Base-by-base conservation (phyloP, 805 yeast genomes). In the Candida sanyiensis region DNA sequence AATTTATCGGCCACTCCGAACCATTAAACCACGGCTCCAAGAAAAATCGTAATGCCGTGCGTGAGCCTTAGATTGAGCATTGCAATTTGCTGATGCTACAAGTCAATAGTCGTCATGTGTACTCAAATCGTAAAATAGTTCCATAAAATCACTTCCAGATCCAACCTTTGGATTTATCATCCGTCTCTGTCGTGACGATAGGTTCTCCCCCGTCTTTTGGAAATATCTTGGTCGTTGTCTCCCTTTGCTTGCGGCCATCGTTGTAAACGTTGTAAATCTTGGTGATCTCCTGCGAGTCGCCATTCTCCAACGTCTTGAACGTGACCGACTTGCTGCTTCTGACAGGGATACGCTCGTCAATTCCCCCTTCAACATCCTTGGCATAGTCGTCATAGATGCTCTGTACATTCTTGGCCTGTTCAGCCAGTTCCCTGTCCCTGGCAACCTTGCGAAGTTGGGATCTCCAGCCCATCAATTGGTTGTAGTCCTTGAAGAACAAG, bases 401-500 rank as follows among this genome's bases (percentile, higher is more conserved):
- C 7, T 42, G 38, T 20, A 48, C 39, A 3, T 40, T 42, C 20
- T 45, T 43, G 6, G 39, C 41, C 33, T 52, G 47, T 9, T 37
- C 42, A 24, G 35, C 35, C 3, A 38, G 13, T 44, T 68, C 64
- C 45, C 69, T 66, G 34, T 58, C 51, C 37, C 62, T 65, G n/a
- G 66, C 51, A n/a, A 67, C 50, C 39, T 67, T 64, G 37, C 61
- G 67, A 75, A 77, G 77, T 28, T 67, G 63, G n/a, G 69, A 57
- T 50, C 70, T 73, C 89, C 93, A 87, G 40, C 72, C 73, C 54
- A 88, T 59, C 44, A 71, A 76, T 25, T 75, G 82, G 20, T 77
- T 76, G 56, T 73, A 80, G 38, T 75, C 80, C 18, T 67, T 66
- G 64, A 86, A 88, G 58, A 72, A 84, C 7, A 68, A 40, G 1